These are phyloP conservation scores for Kalanchoe fedtschenkoi DNA, from an alignment of 164 flowering plant species.

Conservation along the genomic window DNA sequence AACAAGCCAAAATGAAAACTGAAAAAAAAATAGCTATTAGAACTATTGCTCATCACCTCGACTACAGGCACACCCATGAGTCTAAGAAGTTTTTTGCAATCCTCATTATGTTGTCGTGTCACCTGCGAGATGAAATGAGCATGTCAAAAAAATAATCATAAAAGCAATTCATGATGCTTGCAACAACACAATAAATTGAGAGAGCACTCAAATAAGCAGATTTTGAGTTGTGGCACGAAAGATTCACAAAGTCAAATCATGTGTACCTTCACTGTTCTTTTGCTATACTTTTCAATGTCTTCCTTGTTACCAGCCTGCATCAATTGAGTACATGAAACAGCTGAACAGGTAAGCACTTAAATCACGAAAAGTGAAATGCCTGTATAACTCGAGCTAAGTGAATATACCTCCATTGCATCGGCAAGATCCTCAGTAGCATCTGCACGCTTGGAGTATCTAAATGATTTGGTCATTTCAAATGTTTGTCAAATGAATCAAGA, in stretches of 20 bases:
- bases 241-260: background rate
- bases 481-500: background rate
- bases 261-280: slow-evolving; percentile 84
- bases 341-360: background rate
- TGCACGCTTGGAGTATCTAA: slow-evolving; percentile 64
- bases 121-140: slow-evolving; percentile 38
- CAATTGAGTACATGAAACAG: slow-evolving; percentile 1
- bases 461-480: slow-evolving; percentile 5
- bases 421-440: slow-evolving; percentile 82
- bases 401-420: slow-evolving; percentile 60
- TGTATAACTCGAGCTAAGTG: background rate
- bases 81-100: slow-evolving; percentile 76
- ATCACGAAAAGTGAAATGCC: background rate
- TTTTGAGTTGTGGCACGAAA: background rate
- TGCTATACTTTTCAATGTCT: slow-evolving; percentile 89
- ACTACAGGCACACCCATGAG: slow-evolving; percentile 97
- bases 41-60: slow-evolving; percentile 42
- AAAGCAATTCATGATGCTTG: background rate
- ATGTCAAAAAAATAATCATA: background rate
- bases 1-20: background rate
- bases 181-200: background rate
- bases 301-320: slow-evolving; percentile 78
- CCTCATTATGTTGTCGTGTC: slow-evolving; percentile 93
- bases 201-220: background rate
- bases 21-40: background rate